Evolutionary conservation across 2,329 filamentous ascomycete genomes (phyloP).

Genomic region (Neonectria magnoliae): DNA sequence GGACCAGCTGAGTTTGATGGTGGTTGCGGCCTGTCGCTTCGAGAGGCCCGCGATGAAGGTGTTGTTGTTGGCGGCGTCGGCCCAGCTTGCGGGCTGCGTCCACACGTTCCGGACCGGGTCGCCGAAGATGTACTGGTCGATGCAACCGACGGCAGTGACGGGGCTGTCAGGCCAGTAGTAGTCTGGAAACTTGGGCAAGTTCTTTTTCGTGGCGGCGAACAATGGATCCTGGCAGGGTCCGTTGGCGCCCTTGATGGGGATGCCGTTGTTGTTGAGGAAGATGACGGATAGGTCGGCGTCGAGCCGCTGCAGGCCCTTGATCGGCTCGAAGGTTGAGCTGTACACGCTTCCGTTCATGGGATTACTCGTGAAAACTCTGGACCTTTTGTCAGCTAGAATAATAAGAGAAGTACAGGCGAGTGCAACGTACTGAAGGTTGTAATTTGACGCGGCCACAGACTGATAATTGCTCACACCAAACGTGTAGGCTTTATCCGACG

Average conservation of each 20-base stretch:
- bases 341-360: background rate
- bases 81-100: background rate
- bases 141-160: slow-evolving; percentile 18
- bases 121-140: slow-evolving; percentile 19
- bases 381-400: background rate
- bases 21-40: background rate
- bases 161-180: slow-evolving; percentile 18
- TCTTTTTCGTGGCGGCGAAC: slow-evolving; percentile 12
- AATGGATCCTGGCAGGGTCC: slow-evolving; percentile 16
- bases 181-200: background rate
- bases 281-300: slow-evolving; percentile 22
- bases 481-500: background rate
- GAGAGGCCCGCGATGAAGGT: background rate
- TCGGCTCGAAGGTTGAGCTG: slow-evolving; percentile 3
- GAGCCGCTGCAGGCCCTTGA: background rate
- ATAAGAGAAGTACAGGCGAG: background rate
- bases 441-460: background rate
- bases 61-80: background rate
- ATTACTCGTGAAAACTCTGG: background rate
- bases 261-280: slow-evolving; percentile 17
- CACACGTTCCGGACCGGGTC: slow-evolving; percentile 4
- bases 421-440: background rate
- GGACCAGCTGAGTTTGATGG: background rate
- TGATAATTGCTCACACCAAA: background rate
- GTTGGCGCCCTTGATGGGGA: slow-evolving; percentile 11